Evolutionary conservation across 163 green algal species (phyloP), one percentile per base, ranked within the genome.

Genomic region (Chlamydomonas reinhardtii): DNA sequence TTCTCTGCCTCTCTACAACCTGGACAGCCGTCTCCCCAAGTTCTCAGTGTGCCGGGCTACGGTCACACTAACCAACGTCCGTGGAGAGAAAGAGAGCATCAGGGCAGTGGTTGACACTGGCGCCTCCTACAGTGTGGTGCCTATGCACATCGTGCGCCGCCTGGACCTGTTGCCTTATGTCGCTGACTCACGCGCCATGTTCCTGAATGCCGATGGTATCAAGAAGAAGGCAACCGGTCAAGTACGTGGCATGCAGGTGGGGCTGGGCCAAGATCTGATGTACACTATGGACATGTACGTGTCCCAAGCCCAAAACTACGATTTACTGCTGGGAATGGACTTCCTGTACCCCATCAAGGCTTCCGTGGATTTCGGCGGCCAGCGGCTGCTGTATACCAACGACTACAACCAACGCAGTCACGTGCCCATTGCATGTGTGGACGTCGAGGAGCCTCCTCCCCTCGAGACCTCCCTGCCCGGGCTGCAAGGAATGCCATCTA

Each of bases 291-390:
- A 27, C 32, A 22, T 32, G 15, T 79, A 39, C 20, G 73, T 79
- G 32, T 71, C 54, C 54, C 66, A 9, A 2, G 74, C 74, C 1
- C 32, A 71, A 0, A 81, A 81, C 56, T 81, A 81, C 24, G 31
- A 81, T 14, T n/a, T 81, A 5, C 74, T 81, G 31, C 16, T 81
- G 31, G 74, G 74, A 3, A 81, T 56, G 20, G 74, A 81, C 56
- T 81, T 81, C 32, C 74, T 81, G 32, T 81, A 72, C 56, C 74
- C 74, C 11, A 71, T 81, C 56, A 32, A 32, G 20, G 74, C 74
- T 22, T 34, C 27, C 32, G 54, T 81, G 9, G 70, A 20, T 8
- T 81, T 71, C 6, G 74, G 8, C 5, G 16, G 32, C 19, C 54
- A 37, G 8, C 19, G 56, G 17, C 54, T 81, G 31, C 56, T 71